Evolutionary conservation across 2,329 filamentous ascomycete genomes (phyloP).

Genomic region (Gnomoniopsis sp.): DNA sequence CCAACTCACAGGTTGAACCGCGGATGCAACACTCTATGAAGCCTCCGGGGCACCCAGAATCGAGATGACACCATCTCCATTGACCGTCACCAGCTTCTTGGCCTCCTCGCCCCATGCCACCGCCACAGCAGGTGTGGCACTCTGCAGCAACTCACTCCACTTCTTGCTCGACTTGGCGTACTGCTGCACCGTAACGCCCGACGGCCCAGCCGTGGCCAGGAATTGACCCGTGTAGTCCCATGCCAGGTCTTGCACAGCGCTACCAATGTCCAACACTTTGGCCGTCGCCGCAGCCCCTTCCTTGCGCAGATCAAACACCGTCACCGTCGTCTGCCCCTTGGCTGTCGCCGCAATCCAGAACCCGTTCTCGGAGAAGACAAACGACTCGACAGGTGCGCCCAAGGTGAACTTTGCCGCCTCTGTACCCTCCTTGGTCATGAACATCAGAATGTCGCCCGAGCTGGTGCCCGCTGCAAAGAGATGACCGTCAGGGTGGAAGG

Average conservation of each 20-base stretch:
- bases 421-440: constrained; percentile 77
- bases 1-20: neutral
- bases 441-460: constrained; percentile 81
- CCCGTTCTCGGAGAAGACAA: constrained; percentile 93
- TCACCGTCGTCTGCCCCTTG: constrained; percentile 73
- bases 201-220: constrained; percentile 75
- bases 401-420: constrained; percentile 71
- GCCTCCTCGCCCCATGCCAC: constrained; percentile 76
- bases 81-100: constrained; percentile 71
- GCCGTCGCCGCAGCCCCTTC: constrained; percentile 76
- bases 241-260: constrained; percentile 68
- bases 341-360: constrained; percentile 88
- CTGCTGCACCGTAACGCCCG: constrained; percentile 82
- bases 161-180: constrained; percentile 83
- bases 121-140: constrained; percentile 67
- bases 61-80: constrained; percentile 70
- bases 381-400: constrained; percentile 66
- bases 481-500: constrained; percentile 97
- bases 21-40: neutral
- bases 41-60: constrained; percentile 59
- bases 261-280: constrained; percentile 84
- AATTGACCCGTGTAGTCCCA: constrained; percentile 98
- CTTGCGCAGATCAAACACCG: constrained; percentile 90
- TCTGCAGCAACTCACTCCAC: constrained; percentile 84
- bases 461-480: constrained; percentile 81